Base-by-base conservation (phyloP, 2,329 filamentous ascomycete species). In the Trichoderma lentiforme region DNA sequence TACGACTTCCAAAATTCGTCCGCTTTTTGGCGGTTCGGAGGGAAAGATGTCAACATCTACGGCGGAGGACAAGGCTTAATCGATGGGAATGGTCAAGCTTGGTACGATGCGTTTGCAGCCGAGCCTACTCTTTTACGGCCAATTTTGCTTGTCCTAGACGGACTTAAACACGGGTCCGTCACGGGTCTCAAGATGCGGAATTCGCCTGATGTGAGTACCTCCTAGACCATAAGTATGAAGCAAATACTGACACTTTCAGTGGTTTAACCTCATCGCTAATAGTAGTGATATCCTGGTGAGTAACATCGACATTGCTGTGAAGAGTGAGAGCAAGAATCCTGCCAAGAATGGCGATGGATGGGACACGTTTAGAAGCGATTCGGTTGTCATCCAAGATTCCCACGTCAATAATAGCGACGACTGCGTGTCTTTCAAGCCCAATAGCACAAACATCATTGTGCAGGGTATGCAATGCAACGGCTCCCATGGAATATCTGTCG, bases 241-340 rank as follows among this genome's bases (percentile, higher is more conserved):
- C 11, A 18, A 9, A n/a, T 9, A 36, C 32, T 67, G 24, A 67
- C 30, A 34, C 15, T 51, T 24, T 3, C 32, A 67, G 64, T 67
- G 64, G 64, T 67, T 67, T 6, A 67, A 67, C 11, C 64, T 67
- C 14, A 57, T 67, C 32, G 64, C 64, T 18, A 67, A 67, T 30
- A 67, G 64, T 18, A 67, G 21, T 6, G 47, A 67, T 39, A 67
- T 67, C 9, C 6, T 67, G 6, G 21, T 67, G 6, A 67, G 64
- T 15, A 32, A 67, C 39, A 67, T 67, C 32, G 64, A 67, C 15
- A 67, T 67, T 34, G 30, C 64, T 39, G 64, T 67, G 3, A 34
- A n/a, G 30, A 67, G 64, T 34, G 64, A 39, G 21, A 67, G 47
- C 47, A 39, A 34, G 15, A 67, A 67, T 21, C 64, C 64, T 6